phyloP scores from a whole-genome alignment of 495 filamentous ascomycete species.

The Margaritispora aquatica region DNA sequence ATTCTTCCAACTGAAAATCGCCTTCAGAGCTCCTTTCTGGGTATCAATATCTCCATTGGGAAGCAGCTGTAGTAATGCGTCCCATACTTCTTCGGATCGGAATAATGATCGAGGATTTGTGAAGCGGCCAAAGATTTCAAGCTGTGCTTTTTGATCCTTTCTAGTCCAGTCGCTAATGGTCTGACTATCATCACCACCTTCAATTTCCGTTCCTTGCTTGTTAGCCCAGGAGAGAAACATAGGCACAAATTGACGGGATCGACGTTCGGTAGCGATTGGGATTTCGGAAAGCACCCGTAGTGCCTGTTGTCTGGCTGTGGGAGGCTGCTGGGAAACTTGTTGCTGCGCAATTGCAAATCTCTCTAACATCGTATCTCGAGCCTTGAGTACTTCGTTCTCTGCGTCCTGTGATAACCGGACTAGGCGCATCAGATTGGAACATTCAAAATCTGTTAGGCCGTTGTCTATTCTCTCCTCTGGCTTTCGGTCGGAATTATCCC shows the following conservation, averaged over 20 bases:
- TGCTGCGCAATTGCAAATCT: conserved; percentile 44
- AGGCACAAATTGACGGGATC: conserved; percentile 77
- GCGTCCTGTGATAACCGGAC: conserved; percentile 36
- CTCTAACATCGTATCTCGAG: conserved; percentile 40
- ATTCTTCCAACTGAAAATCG: conserved; percentile 83
- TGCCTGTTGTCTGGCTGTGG: conserved; percentile 63
- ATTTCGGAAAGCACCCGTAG: conserved; percentile 68
- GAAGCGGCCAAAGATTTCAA: conserved; percentile 79
- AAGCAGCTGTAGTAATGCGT: conserved; percentile 63
- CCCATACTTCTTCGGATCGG: conserved; percentile 68
- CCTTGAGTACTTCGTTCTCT: conserved; percentile 32
- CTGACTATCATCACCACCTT: conserved; percentile 38
- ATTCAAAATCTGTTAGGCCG: conserved; percentile 65
- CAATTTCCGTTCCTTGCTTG: conserved; percentile 29
- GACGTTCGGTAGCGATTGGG: conserved; percentile 75
- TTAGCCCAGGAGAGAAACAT: conserved; percentile 68
- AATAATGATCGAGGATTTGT: conserved; percentile 78
- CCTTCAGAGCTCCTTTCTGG: conserved; percentile 77
- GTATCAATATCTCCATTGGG: conserved; percentile 84
- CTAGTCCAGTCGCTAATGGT: conserved; percentile 44
- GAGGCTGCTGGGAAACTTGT: conserved; percentile 29
- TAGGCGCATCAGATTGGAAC: conserved; percentile 61
- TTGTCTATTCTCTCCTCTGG: conserved; percentile 18
- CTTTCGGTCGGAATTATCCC: conserved; percentile 28
- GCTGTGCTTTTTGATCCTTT: conserved; percentile 73